These are phyloP conservation scores for Suhomyces sp. DNA, from an alignment of 805 yeast genomes.

Conservation along the genomic window DNA sequence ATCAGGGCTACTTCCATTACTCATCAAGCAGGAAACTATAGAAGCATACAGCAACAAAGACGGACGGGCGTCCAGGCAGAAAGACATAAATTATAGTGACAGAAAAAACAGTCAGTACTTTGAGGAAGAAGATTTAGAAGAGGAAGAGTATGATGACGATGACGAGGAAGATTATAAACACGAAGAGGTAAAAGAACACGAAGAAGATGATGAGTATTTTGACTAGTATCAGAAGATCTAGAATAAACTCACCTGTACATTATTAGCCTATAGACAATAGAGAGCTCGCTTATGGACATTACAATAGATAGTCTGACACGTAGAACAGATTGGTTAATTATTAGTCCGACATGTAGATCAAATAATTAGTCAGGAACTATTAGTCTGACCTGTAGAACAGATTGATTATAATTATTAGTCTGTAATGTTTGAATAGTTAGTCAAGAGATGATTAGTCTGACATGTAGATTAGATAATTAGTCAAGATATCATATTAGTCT, in stretches of 20 bases:
- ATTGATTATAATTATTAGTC: no score
- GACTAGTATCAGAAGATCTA: slow-evolving; percentile 4
- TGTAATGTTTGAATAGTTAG: no score
- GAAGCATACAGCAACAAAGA: neutral
- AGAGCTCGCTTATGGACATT: no score
- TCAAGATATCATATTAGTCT: no score
- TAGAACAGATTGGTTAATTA: no score
- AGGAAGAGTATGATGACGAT: slow-evolving; percentile 14
- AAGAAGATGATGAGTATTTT: slow-evolving; percentile 19
- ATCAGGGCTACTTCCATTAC: slow-evolving; percentile 23
- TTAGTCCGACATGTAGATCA: no score
- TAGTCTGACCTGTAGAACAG: no score
- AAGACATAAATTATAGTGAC: slow-evolving; percentile 7
- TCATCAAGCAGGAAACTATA: slow-evolving; percentile 23
- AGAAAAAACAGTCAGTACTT: neutral
- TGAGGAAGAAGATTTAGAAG: slow-evolving; percentile 14
- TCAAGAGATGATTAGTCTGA: no score
- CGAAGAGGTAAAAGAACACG: slow-evolving; percentile 15
- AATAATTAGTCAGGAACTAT: no score
- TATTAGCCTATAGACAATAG: neutral
- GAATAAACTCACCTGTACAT: neutral
- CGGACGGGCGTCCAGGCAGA: slow-evolving; percentile 3
- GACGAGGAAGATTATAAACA: slow-evolving; percentile 21
- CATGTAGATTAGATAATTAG: no score
- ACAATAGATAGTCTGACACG: no score